A percentile compares a stretch with the other conserved stretches of the same genome.
These are phyloP conservation scores for Allomyces javanicus DNA, from an alignment of 192 early-diverging fungal species.

Conservation along the genomic window DNA sequence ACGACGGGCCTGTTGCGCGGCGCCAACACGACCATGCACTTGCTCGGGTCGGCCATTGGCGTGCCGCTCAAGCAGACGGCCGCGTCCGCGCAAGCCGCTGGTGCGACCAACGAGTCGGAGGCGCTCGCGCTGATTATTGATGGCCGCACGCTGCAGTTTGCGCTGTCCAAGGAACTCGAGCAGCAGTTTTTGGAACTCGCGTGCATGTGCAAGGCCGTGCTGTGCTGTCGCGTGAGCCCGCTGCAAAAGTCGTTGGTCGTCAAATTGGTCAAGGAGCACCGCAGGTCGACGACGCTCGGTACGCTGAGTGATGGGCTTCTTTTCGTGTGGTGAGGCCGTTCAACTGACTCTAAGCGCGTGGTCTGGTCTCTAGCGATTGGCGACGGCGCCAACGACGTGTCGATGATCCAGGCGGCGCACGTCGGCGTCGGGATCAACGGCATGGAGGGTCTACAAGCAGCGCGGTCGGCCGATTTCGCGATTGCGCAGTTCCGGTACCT, in stretches of 20 bases:
- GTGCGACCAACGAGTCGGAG: conserved; percentile 21
- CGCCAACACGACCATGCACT: too few species aligned
- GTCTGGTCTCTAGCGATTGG: conserved; percentile 63
- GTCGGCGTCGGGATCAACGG: conserved; percentile 94
- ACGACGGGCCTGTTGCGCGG: too few species aligned
- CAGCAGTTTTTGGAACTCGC: conserved; percentile 70
- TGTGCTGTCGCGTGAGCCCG: conserved; percentile 96
- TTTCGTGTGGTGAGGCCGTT: conserved; percentile 35
- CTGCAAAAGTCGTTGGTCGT: conserved; percentile 96
- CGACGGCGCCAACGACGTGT: conserved; percentile 96
- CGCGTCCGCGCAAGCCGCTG: background rate
- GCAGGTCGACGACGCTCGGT: conserved; percentile 30
- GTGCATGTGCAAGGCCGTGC: conserved; percentile 77
- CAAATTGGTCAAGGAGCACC: conserved; percentile 12
- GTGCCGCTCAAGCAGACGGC: background rate
- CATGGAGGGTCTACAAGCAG: conserved; percentile 60
- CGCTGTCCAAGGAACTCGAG: conserved; percentile 68
- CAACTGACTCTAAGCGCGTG: conserved; percentile 24
- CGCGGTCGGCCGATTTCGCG: conserved; percentile 86
- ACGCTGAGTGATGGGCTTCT: conserved; percentile 18
- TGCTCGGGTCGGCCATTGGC: background rate
- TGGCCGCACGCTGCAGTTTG: conserved; percentile 77
- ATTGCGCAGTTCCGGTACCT: conserved; percentile 85
- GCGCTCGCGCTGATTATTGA: conserved; percentile 88
- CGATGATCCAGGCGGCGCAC: conserved; percentile 99